Conservation (phyloP, 768 basidiomycete genomes). For the Lyophyllum semitale region DNA sequence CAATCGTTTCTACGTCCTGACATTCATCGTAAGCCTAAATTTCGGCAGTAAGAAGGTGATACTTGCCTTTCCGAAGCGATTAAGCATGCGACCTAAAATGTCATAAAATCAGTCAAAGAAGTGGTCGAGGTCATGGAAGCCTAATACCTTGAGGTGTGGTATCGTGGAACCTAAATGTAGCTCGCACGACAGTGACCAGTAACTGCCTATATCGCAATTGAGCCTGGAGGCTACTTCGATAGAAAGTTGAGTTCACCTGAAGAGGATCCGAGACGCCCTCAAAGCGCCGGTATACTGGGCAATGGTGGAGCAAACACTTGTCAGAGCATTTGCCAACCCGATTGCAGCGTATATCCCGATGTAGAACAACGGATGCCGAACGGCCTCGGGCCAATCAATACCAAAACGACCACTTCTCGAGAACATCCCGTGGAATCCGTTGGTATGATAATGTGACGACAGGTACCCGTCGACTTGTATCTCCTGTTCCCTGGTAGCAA, state of each 20-base stretch:
- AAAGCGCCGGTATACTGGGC: constrained; percentile 66
- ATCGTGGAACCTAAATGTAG: constrained; percentile 86
- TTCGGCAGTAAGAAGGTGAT: not conserved
- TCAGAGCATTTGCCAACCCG: constrained; percentile 48
- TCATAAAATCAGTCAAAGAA: not conserved
- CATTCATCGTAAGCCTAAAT: not conserved
- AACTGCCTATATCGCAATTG: constrained; percentile 46
- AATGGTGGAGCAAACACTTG: constrained; percentile 45
- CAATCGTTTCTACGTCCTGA: constrained; percentile 85
- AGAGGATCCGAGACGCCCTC: constrained; percentile 46
- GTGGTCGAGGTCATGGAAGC: no score
- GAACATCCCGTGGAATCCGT: constrained; percentile 24
- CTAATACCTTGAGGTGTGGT: constrained; percentile 76
- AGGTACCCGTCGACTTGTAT: constrained; percentile 35
- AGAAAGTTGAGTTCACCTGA: constrained; percentile 30
- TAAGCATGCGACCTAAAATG: constrained; percentile 72
- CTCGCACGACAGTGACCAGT: constrained; percentile 69
- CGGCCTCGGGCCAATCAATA: constrained; percentile 48
- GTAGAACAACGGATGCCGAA: constrained; percentile 70
- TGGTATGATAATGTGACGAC: constrained; percentile 24
- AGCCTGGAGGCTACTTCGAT: constrained; percentile 31
- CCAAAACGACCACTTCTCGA: constrained; percentile 25
- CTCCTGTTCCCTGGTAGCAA: constrained; percentile 40
- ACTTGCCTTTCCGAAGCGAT: constrained; percentile 73
- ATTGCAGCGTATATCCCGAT: constrained; percentile 68